A percentile compares a stretch with the other conserved stretches of the same genome.
These are phyloP conservation scores for Zalerion maritima DNA, from an alignment of 495 filamentous ascomycete species.

Conservation along the genomic window DNA sequence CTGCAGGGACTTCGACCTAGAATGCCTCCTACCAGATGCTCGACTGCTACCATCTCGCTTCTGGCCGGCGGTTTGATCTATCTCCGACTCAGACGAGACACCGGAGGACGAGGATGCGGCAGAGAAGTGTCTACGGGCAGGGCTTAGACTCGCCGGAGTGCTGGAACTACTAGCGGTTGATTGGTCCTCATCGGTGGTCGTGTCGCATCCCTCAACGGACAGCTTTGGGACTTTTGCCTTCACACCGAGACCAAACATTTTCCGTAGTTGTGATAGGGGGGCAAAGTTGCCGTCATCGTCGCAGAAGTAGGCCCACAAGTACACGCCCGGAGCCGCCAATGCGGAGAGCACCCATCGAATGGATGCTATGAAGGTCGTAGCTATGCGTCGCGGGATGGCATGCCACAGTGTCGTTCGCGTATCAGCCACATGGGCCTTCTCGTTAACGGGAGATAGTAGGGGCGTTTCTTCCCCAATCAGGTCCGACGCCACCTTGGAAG, in stretches of 20 bases:
- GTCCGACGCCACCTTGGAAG: constrained; percentile 13
- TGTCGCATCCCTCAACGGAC: constrained; percentile 20
- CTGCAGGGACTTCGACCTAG: constrained; percentile 39
- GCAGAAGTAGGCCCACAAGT: constrained; percentile 66
- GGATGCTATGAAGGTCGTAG: constrained; percentile 42
- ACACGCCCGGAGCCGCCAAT: constrained; percentile 61
- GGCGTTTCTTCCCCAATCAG: constrained; percentile 53
- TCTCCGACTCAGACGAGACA: constrained; percentile 45
- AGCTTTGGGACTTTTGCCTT: constrained; percentile 20
- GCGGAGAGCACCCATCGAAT: constrained; percentile 65
- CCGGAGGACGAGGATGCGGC: constrained; percentile 47
- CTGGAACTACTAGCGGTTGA: constrained; percentile 2
- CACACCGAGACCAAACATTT: constrained; percentile 34
- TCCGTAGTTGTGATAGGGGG: constrained; percentile 44
- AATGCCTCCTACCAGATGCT: constrained; percentile 18
- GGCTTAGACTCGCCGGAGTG: constrained; percentile 6
- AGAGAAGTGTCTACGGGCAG: constrained; percentile 27
- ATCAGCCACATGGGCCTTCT: constrained; percentile 19
- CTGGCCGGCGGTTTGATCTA: constrained; percentile 24
- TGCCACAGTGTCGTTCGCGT: constrained; percentile 29
- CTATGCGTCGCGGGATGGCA: constrained; percentile 43
- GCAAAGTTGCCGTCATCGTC: constrained; percentile 71
- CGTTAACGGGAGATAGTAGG: constrained; percentile 35
- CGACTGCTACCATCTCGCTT: constrained; percentile 14
- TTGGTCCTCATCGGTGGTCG: constrained; percentile 18